Conservation (phyloP, 768 basidiomycete species). For the Boletus eberwhitei region DNA sequence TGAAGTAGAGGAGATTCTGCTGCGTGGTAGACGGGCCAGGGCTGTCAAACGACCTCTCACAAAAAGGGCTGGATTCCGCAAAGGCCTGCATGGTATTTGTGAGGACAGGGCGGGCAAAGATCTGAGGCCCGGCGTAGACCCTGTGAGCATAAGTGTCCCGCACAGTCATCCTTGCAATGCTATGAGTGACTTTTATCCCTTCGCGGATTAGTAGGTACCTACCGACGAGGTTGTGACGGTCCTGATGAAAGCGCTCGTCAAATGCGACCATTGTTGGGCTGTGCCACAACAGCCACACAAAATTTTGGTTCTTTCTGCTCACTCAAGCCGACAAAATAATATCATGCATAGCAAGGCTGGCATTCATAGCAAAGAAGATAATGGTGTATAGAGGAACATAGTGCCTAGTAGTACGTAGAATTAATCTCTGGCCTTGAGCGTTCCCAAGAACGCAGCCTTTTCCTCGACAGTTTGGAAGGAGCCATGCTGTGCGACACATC, state of each 20-base stretch:
- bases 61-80: conserved; percentile 12
- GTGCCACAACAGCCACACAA: background rate
- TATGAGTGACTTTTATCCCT: conserved; percentile 6
- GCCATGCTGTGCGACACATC: conserved; percentile 61
- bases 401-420: conserved; percentile 40
- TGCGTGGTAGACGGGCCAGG: background rate
- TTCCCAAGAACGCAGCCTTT: conserved; percentile 92
- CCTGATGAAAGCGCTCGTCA: background rate
- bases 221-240: conserved; percentile 35
- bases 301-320: background rate
- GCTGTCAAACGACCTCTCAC: conserved; percentile 6
- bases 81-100: conserved; percentile 32
- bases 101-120: conserved; percentile 33
- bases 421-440: conserved; percentile 82
- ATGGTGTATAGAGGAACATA: conserved; percentile 35
- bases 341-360: conserved; percentile 17
- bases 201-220: conserved; percentile 18
- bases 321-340: background rate
- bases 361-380: conserved; percentile 41
- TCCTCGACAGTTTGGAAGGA: conserved; percentile 97
- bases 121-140: conserved; percentile 72
- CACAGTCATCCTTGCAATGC: conserved; percentile 63
- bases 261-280: background rate
- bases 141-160: conserved; percentile 74
- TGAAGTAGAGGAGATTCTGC: conserved; percentile 2